Percentiles rank a stretch among this genome's conserved stretches.
Conservation (phyloP, 495 filamentous ascomycete genomes). For the Aspergillus saccharolyticus region DNA sequence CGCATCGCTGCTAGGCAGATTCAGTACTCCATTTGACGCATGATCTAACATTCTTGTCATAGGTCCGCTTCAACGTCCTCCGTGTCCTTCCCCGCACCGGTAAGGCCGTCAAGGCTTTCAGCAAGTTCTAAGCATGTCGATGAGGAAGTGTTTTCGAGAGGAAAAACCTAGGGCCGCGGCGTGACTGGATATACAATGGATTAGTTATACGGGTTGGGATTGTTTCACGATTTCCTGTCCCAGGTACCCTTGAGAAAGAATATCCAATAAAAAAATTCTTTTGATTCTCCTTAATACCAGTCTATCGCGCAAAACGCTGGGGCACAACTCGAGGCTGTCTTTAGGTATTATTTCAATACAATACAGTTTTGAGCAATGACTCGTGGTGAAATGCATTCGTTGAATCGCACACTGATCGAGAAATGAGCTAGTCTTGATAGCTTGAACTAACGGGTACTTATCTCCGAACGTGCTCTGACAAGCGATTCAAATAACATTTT, state of each 20-base stretch:
- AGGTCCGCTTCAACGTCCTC: constrained; percentile 99
- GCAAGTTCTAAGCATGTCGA: constrained; percentile 77
- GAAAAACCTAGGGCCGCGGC: constrained; percentile 42
- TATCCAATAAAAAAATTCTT: constrained; percentile 47
- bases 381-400: not conserved
- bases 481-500: too few species aligned
- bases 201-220: constrained; percentile 43
- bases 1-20: not conserved
- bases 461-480: too few species aligned
- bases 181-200: constrained; percentile 40
- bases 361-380: not conserved
- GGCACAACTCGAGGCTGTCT: constrained; percentile 1
- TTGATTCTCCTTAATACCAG: constrained; percentile 32
- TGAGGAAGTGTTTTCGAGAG: constrained; percentile 32
- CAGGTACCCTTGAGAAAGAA: constrained; percentile 46
- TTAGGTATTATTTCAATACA: constrained; percentile 4
- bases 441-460: too few species aligned
- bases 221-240: constrained; percentile 48
- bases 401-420: not conserved
- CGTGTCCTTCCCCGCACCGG: constrained; percentile 93
- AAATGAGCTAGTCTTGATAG: too few species aligned
- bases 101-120: constrained; percentile 95
- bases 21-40: not conserved
- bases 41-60: constrained; percentile 20
- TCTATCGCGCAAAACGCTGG: constrained; percentile 25